Base-by-base conservation (phyloP, 805 yeast genomes). In the Wickerhamiella qilinensis region DNA sequence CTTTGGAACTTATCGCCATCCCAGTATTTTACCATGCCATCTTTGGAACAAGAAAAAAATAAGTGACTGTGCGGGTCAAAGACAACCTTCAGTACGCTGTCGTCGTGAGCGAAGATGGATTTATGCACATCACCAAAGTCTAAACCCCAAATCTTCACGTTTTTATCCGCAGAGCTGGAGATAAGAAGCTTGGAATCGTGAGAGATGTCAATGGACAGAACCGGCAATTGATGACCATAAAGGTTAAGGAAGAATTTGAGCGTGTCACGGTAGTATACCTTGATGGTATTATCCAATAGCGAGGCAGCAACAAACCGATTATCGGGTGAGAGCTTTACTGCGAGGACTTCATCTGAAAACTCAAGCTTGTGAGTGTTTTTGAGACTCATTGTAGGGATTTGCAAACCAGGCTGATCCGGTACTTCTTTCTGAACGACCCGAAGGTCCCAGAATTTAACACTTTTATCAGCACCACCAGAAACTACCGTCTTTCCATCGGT, bases 111-210 rank as follows among this genome's bases (percentile, higher is more conserved):
- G 57, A 91, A 91, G 20, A 91, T 73, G 2, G 97, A 88, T 56
- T 79, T 80, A 59, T 91, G 98, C 65, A 98, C 91, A 59, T 91
- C 99, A 60, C 99, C 99, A 59, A 91, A 91, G 57, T 91, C 98
- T 42, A 91, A 64, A 37, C 99, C 99, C 99, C 99, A 91, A 41
- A 91, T 80, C 60, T 93, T 85, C 54, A 91, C 82, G 58, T 91
- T 91, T 59, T 91, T 91, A 60, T 91, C 99, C 0, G 98, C 98
- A 1, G 96, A 84, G 3, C 95, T 82, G 0, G 97, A 83, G 38
- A 88, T 75, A 44, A 91, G 69, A 48, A 91, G 57, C 58, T 91
- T 88, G 29, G 88, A 76, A 57, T 91, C 99, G 48, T 58, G 67
- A 1, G 97, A 82, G 33, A 91, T 85, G 55, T 91, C 98, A 47